These are phyloP conservation scores for Camptophora hylomeconis DNA, from an alignment of 2,329 filamentous ascomycete species.

Conservation along the genomic window DNA sequence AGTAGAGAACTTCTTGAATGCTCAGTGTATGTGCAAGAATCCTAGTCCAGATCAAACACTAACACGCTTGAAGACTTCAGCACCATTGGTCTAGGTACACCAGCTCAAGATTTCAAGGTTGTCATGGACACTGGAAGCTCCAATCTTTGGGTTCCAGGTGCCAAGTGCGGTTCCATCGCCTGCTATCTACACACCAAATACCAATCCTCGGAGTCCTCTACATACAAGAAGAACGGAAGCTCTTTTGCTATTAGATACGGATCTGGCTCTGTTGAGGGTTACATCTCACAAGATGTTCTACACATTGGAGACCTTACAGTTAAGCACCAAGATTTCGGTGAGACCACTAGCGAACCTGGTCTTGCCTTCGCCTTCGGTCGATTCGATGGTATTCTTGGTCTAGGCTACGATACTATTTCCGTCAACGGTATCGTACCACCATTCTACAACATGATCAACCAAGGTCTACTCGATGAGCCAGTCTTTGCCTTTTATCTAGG, in stretches of 20 bases:
- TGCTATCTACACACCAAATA: constrained; percentile 98
- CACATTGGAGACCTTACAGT: constrained; percentile 80
- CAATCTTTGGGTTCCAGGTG: constrained; percentile 95
- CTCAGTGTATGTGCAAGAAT: constrained; percentile 62
- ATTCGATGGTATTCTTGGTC: constrained; percentile 91
- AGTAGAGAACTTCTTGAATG: constrained; percentile 95
- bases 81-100: constrained; percentile 83
- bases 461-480: constrained; percentile 77
- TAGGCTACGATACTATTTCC: constrained; percentile 92
- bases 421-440: constrained; percentile 90
- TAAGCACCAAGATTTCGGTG: constrained; percentile 85
- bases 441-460: constrained; percentile 91
- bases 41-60: constrained; percentile 1
- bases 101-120: constrained; percentile 93
- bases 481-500: constrained; percentile 96
- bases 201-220: constrained; percentile 76
- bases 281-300: constrained; percentile 78
- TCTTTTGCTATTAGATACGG: constrained; percentile 90
- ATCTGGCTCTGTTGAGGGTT: constrained; percentile 85
- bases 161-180: constrained; percentile 83
- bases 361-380: constrained; percentile 94
- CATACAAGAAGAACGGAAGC: constrained; percentile 87
- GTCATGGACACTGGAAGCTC: constrained; percentile 97
- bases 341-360: constrained; percentile 89
- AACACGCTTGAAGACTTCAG: constrained; percentile 62